Conservation (phyloP, 1,139 yeast genomes). For the Nadsonia starkeyi-henricii region DNA sequence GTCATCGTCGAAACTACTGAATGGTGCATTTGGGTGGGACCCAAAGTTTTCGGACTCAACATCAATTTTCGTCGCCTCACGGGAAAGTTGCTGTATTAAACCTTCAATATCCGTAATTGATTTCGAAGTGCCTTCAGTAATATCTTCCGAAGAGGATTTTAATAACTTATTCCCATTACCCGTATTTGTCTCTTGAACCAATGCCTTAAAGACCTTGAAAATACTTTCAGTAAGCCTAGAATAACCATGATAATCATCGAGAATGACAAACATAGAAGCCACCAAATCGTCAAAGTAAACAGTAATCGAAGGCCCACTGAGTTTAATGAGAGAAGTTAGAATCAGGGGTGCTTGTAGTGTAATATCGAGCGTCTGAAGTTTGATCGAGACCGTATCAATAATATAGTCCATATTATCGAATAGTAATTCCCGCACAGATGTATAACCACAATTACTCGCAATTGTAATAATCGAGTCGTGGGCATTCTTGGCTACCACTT, state of each 20-base stretch:
- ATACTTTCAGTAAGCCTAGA: slow-evolving; percentile 56
- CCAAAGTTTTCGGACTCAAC: slow-evolving; percentile 16
- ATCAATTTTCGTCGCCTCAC: slow-evolving; percentile 9
- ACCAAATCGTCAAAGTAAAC: slow-evolving; percentile 61
- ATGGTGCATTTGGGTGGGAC: slow-evolving; percentile 8
- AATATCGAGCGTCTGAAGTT: slow-evolving; percentile 50
- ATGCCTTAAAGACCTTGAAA: slow-evolving; percentile 53
- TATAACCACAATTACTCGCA: slow-evolving; percentile 41
- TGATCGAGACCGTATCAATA: slow-evolving; percentile 58
- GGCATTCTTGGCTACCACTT: slow-evolving; percentile 33
- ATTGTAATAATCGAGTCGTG: slow-evolving; percentile 32
- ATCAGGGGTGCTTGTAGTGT: slow-evolving; percentile 66
- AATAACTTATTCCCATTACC: slow-evolving; percentile 18
- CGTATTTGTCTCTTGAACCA: slow-evolving; percentile 39
- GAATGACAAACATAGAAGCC: slow-evolving; percentile 54
- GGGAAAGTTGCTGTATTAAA: slow-evolving; percentile 11
- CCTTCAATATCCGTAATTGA: slow-evolving; percentile 11
- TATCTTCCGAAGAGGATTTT: slow-evolving; percentile 3
- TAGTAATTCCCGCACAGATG: slow-evolving; percentile 42
- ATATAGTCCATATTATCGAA: slow-evolving; percentile 66
- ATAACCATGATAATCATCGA: slow-evolving; percentile 81
- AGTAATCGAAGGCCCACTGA: slow-evolving; percentile 56
- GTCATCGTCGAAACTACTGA: slow-evolving; percentile 18
- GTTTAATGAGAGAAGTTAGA: slow-evolving; percentile 46
- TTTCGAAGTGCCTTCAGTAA: slow-evolving; percentile 1